A percentile compares a stretch with the other conserved stretches of the same genome.
Evolutionary conservation across 306 rosid species (phyloP).

Genomic region (Pyrus communis): DNA sequence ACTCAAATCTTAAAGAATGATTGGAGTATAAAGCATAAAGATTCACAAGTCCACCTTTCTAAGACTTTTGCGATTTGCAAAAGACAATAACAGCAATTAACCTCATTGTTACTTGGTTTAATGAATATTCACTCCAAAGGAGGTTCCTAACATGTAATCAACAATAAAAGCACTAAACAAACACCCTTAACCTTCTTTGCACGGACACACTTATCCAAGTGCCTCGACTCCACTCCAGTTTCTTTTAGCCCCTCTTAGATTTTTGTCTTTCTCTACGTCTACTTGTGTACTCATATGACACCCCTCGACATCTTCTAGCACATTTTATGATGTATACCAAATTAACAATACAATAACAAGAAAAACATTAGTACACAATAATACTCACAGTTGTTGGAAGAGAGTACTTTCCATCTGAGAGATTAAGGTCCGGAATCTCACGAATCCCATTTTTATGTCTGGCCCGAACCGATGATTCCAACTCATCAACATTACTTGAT

Average conservation of each 20-base stretch:
- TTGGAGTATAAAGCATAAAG: background rate
- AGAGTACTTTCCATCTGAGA: conserved; percentile 43
- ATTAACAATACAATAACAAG: background rate
- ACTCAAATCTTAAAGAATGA: background rate
- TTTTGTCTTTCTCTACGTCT: background rate
- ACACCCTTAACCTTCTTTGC: background rate
- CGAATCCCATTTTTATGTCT: conserved; percentile 62
- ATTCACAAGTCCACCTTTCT: background rate
- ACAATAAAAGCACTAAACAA: background rate
- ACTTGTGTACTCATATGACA: background rate
- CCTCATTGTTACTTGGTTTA: background rate
- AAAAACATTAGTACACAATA: conserved; percentile 5
- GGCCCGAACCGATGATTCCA: conserved; percentile 37
- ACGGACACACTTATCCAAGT: background rate
- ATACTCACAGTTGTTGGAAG: conserved; percentile 53
- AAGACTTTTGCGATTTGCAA: background rate
- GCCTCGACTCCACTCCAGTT: background rate
- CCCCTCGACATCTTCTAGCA: background rate
- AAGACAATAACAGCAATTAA: background rate
- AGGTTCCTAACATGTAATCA: background rate
- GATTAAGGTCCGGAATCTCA: conserved; percentile 61
- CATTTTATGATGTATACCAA: background rate
- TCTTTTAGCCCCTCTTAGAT: background rate
- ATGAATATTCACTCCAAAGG: background rate
- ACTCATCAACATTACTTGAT: conserved; percentile 31